Conservation (phyloP, 805 yeast genomes). For the Metschnikowia arizonensis region DNA sequence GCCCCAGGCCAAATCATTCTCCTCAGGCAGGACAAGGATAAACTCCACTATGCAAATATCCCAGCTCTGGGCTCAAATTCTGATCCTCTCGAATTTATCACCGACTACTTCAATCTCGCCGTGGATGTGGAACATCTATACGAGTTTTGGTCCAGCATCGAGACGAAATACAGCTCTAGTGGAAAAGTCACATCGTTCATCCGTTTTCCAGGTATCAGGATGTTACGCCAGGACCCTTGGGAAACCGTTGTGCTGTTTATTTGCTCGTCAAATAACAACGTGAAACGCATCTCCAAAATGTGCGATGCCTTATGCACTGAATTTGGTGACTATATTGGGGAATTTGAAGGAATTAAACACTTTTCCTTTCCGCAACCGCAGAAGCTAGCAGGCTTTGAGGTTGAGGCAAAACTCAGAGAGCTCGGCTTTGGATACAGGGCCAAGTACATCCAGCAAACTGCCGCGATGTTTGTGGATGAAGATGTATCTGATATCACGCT, state of each 20-base stretch:
- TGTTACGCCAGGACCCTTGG: constrained; percentile 95
- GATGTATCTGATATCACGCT: constrained; percentile 34
- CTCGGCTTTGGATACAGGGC: constrained; percentile 90
- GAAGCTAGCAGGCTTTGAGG: constrained; percentile 33
- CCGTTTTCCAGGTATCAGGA: constrained; percentile 66
- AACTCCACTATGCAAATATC: constrained; percentile 51
- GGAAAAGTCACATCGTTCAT: constrained; percentile 31
- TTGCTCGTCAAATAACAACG: constrained; percentile 94
- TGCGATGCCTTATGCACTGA: constrained; percentile 71
- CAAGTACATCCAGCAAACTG: constrained; percentile 77
- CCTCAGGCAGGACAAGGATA: constrained; percentile 52
- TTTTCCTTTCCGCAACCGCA: constrained; percentile 74
- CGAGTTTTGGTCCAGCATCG: constrained; percentile 56
- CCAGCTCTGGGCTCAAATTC: constrained; percentile 24
- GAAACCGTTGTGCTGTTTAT: constrained; percentile 87
- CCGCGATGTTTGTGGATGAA: constrained; percentile 46
- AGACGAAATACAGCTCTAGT: constrained; percentile 41
- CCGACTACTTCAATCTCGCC: constrained; percentile 68
- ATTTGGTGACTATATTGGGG: constrained; percentile 60
- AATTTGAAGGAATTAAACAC: constrained; percentile 51
- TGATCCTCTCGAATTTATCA: constrained; percentile 37
- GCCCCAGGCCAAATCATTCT: constrained; percentile 57
- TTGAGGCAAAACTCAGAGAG: constrained; percentile 41
- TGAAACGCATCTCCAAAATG: constrained; percentile 89
- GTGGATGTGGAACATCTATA: constrained; percentile 54